Evolutionary conservation across 495 filamentous ascomycete species (phyloP), one percentile per base, ranked within the genome.

Genomic region (Aspergillus diversus): DNA sequence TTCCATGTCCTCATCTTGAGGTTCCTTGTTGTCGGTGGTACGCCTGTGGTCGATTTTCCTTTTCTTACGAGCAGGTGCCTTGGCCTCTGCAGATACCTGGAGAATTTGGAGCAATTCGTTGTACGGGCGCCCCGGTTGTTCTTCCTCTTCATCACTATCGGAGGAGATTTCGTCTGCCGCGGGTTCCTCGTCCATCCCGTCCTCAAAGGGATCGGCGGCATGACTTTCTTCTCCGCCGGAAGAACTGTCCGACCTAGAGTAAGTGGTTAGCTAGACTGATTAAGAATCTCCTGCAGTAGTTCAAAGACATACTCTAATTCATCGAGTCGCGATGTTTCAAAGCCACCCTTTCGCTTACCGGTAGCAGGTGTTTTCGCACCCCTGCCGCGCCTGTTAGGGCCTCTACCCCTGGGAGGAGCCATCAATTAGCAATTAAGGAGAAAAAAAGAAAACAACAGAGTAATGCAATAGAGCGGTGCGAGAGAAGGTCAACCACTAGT

Each of bases 71-170:
- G 77, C 83, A 56, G 86, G 86, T 50, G 78, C 82, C 17, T 80
- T 79, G 7, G 82, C 75, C 13, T 87, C 82, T 32, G 77, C 67
- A 11, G 66, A 67, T 35, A 79, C 49, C 47, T 78, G 76, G 33
- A 93, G 75, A 49, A 87, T 82, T 65, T 90, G 83, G 69, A 93
- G 79, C 33, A 92, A 75, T 63, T 87, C 85, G 63, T 84, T 83
- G 66, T 92, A 92, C 1, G 90, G 81, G 55, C 80, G 68, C 67
- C 67, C 69, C 32, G 64, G 57, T 61, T 75, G 75, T 32, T 78
- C 80, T 39, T 86, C 84, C 6, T 54, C 51, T 33, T 54, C 51
- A 32, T 54, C 51, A 32, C 51, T 33, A 54, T 79, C 74, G 55
- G 75, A 79, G 6, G 77, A 75, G 17, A 49, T 71, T 7, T 75